Evolutionary conservation across 495 filamentous ascomycete genomes (phyloP).

Genomic region (Penicillium goetzii): DNA sequence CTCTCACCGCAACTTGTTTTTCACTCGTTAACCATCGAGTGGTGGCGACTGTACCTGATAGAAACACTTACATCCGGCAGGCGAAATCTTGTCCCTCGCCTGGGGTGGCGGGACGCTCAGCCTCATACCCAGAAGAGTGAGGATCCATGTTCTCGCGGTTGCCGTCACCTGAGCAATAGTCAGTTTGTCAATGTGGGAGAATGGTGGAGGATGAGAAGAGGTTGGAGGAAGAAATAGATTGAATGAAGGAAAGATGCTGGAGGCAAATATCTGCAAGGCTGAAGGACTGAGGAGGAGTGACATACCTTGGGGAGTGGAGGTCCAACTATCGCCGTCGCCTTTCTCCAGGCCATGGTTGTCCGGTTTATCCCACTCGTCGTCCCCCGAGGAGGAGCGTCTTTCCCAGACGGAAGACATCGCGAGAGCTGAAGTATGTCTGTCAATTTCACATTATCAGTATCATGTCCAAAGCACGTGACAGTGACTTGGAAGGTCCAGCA

Average conservation of each 20-base stretch:
- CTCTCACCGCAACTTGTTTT: constrained; percentile 52
- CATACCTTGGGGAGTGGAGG: background rate
- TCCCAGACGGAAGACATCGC: constrained; percentile 9
- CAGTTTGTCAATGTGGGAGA: background rate
- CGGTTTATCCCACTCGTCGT: background rate
- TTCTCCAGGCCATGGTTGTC: background rate
- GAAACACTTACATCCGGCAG: constrained; percentile 53
- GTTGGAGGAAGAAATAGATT: background rate
- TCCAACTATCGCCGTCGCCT: background rate
- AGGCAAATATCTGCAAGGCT: background rate
- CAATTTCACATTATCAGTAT: background rate
- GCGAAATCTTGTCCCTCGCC: constrained; percentile 26
- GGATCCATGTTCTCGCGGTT: constrained; percentile 3
- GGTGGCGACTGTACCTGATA: background rate
- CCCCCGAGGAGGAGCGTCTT: background rate
- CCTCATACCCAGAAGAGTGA: constrained; percentile 8
- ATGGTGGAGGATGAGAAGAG: background rate
- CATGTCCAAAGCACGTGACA: background rate
- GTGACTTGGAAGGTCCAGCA: background rate
- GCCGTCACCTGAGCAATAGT: background rate
- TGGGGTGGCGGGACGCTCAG: background rate
- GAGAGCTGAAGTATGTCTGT: background rate
- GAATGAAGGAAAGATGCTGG: background rate
- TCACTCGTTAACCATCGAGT: constrained; percentile 11
- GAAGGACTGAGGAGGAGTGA: too few species aligned